phyloP scores from a whole-genome alignment of 2,329 filamentous ascomycete genomes.

The Cercospora canescens region DNA sequence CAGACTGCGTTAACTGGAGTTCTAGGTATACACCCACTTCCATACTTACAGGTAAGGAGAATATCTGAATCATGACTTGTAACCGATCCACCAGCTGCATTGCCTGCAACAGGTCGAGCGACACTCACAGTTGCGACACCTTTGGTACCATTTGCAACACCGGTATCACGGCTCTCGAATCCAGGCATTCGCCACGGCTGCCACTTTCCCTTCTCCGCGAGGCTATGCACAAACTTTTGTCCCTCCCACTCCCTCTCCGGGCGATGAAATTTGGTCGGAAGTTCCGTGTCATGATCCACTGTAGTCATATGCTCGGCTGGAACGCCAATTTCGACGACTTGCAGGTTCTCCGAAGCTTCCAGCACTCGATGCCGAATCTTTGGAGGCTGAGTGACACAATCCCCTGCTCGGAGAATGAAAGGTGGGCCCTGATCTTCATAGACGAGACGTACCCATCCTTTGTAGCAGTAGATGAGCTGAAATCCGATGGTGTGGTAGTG shows the following conservation, averaged over 20 bases:
- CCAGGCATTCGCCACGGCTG: slow-evolving; percentile 11
- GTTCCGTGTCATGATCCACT: slow-evolving; percentile 13
- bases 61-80: slow-evolving; percentile 17
- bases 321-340: slow-evolving; percentile 19
- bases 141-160: slow-evolving; percentile 12
- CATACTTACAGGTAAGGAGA: slow-evolving; percentile 17
- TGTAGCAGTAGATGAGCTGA: slow-evolving; percentile 20
- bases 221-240: slow-evolving; percentile 16
- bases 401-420: slow-evolving; percentile 16
- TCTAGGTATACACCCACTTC: too few species aligned
- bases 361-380: slow-evolving; percentile 19
- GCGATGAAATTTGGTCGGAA: slow-evolving; percentile 5
- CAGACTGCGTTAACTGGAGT: neutral
- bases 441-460: slow-evolving; percentile 16
- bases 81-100: neutral
- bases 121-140: slow-evolving; percentile 15
- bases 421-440: slow-evolving; percentile 20
- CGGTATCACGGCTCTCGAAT: slow-evolving; percentile 16
- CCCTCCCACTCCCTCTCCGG: slow-evolving; percentile 18
- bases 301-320: slow-evolving; percentile 19
- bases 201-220: slow-evolving; percentile 14
- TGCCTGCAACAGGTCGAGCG: neutral
- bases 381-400: slow-evolving; percentile 20
- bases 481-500: slow-evolving; percentile 19
- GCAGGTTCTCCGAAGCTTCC: slow-evolving; percentile 12